Evolutionary conservation across 306 rosid genomes (phyloP).

Genomic region (Vigna angularis): DNA sequence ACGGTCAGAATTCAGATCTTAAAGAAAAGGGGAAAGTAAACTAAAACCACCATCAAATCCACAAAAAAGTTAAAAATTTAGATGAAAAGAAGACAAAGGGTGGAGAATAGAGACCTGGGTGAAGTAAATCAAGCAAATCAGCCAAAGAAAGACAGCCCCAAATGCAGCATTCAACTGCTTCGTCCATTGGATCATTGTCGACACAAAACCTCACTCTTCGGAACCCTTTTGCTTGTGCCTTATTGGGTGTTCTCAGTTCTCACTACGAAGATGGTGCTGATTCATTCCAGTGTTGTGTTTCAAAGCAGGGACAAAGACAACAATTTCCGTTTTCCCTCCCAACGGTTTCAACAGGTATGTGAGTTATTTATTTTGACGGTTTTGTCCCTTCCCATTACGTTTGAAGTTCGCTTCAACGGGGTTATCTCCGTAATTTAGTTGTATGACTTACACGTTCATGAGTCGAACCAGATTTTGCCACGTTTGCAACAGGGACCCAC

Average conservation of each 20-base stretch:
- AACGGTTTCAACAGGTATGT: constrained; percentile 44
- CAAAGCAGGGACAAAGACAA: constrained; percentile 35
- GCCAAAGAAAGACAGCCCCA: constrained; percentile 80
- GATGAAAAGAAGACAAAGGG: background rate
- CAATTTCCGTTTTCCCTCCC: constrained; percentile 42
- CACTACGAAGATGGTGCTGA: constrained; percentile 18
- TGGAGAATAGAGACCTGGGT: constrained; percentile 67
- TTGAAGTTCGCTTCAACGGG: background rate
- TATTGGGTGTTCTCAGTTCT: background rate
- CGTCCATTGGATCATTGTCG: constrained; percentile 72
- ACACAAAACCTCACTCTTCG: background rate
- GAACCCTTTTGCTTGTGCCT: background rate
- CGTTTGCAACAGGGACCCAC: constrained; percentile 15
- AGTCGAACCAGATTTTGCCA: constrained; percentile 57
- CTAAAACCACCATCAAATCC: background rate
- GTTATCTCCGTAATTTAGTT: constrained; percentile 42
- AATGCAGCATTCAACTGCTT: constrained; percentile 63
- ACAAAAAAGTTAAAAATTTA: background rate
- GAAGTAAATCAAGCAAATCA: constrained; percentile 87
- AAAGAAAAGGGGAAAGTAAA: background rate
- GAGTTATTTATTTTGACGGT: constrained; percentile 45
- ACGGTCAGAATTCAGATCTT: constrained; percentile 37
- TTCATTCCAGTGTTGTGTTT: constrained; percentile 7
- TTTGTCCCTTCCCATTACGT: constrained; percentile 20
- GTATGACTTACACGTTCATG: constrained; percentile 50